Conservation (phyloP, 805 yeast species). For the Sugiyamaella smithiae region DNA sequence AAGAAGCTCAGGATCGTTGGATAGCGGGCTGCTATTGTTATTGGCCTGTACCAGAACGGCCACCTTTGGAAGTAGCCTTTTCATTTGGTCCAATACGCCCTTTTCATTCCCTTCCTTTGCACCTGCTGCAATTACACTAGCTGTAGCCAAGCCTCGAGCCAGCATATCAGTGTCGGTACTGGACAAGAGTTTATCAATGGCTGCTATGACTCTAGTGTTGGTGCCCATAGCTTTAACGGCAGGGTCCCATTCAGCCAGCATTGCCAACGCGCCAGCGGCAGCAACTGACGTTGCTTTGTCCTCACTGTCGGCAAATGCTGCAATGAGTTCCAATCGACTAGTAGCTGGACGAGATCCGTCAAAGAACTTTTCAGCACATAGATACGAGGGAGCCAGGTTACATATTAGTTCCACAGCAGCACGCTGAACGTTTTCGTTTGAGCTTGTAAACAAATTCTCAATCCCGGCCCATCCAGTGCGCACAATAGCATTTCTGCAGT, state of each 20-base stretch:
- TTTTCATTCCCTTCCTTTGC: background rate
- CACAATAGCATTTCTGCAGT: slow-evolving; percentile 40
- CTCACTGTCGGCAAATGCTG: slow-evolving; percentile 33
- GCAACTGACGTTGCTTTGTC: slow-evolving; percentile 36
- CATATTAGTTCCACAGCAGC: slow-evolving; percentile 63
- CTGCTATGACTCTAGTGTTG: slow-evolving; percentile 26
- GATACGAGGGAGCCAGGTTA: slow-evolving; percentile 48
- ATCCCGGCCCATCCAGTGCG: slow-evolving; percentile 47
- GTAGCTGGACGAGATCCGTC: slow-evolving; percentile 30
- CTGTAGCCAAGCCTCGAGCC: background rate
- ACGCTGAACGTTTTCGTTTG: slow-evolving; percentile 50
- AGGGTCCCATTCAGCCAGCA: slow-evolving; percentile 37
- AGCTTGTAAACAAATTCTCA: slow-evolving; percentile 44
- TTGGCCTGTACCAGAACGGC: background rate
- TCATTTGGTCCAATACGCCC: background rate
- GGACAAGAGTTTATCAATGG: slow-evolving; percentile 11
- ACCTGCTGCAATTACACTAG: background rate
- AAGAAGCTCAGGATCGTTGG: background rate
- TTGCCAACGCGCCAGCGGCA: slow-evolving; percentile 41
- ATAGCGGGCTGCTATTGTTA: too few relatives aligned
- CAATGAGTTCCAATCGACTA: slow-evolving; percentile 31
- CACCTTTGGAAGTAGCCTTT: background rate
- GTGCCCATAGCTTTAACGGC: slow-evolving; percentile 31
- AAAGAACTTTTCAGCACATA: slow-evolving; percentile 37
- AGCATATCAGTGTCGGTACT: slow-evolving; percentile 6